These are phyloP conservation scores for Candida sp. DNA, from an alignment of 1,139 yeast genomes.

Conservation along the genomic window DNA sequence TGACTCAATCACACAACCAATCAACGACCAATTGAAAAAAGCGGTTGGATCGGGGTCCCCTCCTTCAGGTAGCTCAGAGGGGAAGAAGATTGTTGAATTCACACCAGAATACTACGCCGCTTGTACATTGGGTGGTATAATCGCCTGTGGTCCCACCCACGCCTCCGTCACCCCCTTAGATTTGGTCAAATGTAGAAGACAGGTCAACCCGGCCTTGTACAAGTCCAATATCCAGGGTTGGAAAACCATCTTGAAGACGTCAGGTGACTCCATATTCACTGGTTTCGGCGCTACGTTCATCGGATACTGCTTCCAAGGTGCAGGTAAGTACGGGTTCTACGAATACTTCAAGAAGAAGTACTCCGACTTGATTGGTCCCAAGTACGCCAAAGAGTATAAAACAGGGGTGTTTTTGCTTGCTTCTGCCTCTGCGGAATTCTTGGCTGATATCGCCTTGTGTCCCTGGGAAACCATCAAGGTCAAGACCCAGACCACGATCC, in stretches of 20 bases:
- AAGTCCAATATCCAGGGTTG: constrained; percentile 80
- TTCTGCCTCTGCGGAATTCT: constrained; percentile 90
- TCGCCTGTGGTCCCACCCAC: constrained; percentile 98
- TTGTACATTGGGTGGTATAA: constrained; percentile 87
- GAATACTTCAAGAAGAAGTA: constrained; percentile 86
- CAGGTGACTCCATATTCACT: constrained; percentile 81
- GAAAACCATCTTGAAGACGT: constrained; percentile 68
- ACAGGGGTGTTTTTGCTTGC: constrained; percentile 82
- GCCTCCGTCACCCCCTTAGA: constrained; percentile 92
- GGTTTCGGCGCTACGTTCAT: constrained; percentile 92
- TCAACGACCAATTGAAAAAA: constrained; percentile 28
- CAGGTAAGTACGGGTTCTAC: constrained; percentile 95
- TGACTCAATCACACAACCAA: constrained; percentile 36
- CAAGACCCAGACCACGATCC: constrained; percentile 89
- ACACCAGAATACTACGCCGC: constrained; percentile 78
- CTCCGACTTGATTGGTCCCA: constrained; percentile 68
- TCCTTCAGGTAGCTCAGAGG: neutral
- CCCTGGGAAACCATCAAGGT: constrained; percentile 96
- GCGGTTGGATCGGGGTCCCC: constrained; percentile 15
- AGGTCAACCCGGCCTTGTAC: constrained; percentile 77
- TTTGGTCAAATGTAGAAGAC: constrained; percentile 90
- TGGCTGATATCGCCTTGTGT: constrained; percentile 89
- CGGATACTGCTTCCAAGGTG: constrained; percentile 95
- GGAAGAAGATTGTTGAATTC: constrained; percentile 44
- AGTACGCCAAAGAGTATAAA: constrained; percentile 63